phyloP scores from a whole-genome alignment of 2,329 filamentous ascomycete genomes.

The Rhinocladiella mackenziei region DNA sequence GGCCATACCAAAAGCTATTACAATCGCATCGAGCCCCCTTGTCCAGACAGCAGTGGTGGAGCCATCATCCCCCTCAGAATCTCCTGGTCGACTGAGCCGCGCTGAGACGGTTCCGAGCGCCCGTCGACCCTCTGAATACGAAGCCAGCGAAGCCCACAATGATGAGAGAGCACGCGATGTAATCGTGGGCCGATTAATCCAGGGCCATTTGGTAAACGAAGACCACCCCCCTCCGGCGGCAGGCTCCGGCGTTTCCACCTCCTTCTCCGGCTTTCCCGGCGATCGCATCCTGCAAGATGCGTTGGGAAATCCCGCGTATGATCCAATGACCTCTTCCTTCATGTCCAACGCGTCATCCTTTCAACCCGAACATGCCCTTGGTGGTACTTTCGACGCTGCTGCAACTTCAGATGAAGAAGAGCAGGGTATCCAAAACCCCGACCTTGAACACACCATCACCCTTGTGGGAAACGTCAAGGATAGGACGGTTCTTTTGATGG shows the following conservation, averaged over 20 bases:
- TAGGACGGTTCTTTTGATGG: conserved; percentile 86
- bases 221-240: conserved; percentile 77
- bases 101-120: conserved; percentile 38
- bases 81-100: conserved; percentile 33
- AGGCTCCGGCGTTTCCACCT: conserved; percentile 61
- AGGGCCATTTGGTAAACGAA: conserved; percentile 93
- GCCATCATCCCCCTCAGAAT: conserved; percentile 30
- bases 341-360: conserved; percentile 77
- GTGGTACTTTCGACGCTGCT: conserved; percentile 79
- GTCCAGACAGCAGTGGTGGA: conserved; percentile 26
- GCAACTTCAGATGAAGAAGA: conserved; percentile 88
- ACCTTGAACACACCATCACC: conserved; percentile 90
- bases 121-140: conserved; percentile 41
- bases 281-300: conserved; percentile 48
- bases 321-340: conserved; percentile 78
- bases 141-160: conserved; percentile 58
- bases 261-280: conserved; percentile 51
- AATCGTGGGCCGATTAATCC: conserved; percentile 82
- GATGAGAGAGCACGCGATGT: conserved; percentile 84
- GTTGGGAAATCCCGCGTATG: conserved; percentile 57
- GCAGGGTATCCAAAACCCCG: conserved; percentile 73
- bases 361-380: conserved; percentile 66
- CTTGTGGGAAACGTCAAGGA: conserved; percentile 92
- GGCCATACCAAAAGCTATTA: conserved; percentile 26
- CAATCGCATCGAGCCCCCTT: conserved; percentile 31